These are phyloP conservation scores for Chlorella sp. DNA, from an alignment of 139 green algal species.

Conservation along the genomic window DNA sequence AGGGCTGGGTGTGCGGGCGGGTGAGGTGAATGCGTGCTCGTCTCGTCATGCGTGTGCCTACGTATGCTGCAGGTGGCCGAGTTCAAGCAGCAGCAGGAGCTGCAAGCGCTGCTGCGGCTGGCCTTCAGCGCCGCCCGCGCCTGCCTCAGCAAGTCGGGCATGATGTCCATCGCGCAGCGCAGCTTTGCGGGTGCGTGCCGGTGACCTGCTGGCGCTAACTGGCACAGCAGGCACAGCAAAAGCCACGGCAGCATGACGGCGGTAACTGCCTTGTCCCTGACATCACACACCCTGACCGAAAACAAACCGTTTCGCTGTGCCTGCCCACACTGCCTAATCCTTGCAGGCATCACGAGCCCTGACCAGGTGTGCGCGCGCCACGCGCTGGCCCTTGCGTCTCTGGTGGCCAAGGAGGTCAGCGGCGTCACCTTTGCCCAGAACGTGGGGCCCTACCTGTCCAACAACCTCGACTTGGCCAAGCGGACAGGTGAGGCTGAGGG, in stretches of 20 bases:
- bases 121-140: constrained; percentile 29
- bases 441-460: constrained; percentile 30
- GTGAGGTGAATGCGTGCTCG: no score
- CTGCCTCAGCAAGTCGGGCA: constrained; percentile 18
- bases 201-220: no score
- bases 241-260: no score
- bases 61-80: constrained; percentile 10
- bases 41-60: no score
- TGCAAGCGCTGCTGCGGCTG: constrained; percentile 22
- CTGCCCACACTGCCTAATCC: no score
- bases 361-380: constrained; percentile 64
- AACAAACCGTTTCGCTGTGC: no score
- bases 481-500: no score
- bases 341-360: constrained; percentile 38
- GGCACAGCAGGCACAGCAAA: no score
- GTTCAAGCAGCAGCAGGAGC: constrained; percentile 24
- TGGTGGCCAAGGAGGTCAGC: constrained; percentile 33
- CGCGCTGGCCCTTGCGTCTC: constrained; percentile 54
- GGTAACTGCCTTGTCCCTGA: no score
- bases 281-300: no score
- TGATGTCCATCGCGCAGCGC: constrained; percentile 19
- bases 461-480: constrained; percentile 32
- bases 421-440: constrained; percentile 14
- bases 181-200: constrained; percentile 23
- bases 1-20: no score